Conservation (phyloP, 1,139 yeast species). For the Martiniozyma asiatica region DNA sequence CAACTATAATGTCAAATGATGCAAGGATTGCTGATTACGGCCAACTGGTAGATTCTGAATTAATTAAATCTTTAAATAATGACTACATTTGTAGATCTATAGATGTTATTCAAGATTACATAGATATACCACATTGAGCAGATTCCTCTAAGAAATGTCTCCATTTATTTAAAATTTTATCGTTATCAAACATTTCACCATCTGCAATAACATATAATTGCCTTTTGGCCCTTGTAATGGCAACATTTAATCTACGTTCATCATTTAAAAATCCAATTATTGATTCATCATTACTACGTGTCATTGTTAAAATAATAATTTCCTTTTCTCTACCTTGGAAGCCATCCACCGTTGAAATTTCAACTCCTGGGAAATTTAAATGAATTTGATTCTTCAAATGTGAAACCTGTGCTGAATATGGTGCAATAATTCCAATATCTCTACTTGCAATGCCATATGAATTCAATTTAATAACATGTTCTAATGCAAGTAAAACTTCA, state of each 20-base stretch:
- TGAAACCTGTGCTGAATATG: constrained; percentile 80
- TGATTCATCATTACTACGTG: constrained; percentile 50
- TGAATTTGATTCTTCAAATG: constrained; percentile 27
- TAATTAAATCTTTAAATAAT: constrained; percentile 13
- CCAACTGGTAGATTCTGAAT: no score
- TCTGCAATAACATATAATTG: constrained; percentile 85
- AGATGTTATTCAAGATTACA: constrained; percentile 24
- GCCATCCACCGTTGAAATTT: constrained; percentile 80
- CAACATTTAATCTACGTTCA: constrained; percentile 67
- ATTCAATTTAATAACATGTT: constrained; percentile 43
- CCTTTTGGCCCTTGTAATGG: constrained; percentile 81
- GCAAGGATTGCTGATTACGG: no score
- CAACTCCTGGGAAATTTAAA: constrained; percentile 38
- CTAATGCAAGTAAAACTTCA: constrained; percentile 50
- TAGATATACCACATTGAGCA: no score
- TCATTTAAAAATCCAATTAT: constrained; percentile 73
- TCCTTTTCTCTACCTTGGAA: constrained; percentile 95
- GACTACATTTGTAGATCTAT: constrained; percentile 32
- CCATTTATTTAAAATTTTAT: no score
- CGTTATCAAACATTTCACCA: no score
- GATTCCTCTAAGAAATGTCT: no score
- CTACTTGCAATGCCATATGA: constrained; percentile 33
- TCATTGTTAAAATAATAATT: constrained; percentile 76
- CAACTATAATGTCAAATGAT: no score
- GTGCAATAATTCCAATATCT: constrained; percentile 74